Evolutionary conservation across 2,329 filamentous ascomycete species (phyloP).

Genomic region (Xylariaceae sp.): DNA sequence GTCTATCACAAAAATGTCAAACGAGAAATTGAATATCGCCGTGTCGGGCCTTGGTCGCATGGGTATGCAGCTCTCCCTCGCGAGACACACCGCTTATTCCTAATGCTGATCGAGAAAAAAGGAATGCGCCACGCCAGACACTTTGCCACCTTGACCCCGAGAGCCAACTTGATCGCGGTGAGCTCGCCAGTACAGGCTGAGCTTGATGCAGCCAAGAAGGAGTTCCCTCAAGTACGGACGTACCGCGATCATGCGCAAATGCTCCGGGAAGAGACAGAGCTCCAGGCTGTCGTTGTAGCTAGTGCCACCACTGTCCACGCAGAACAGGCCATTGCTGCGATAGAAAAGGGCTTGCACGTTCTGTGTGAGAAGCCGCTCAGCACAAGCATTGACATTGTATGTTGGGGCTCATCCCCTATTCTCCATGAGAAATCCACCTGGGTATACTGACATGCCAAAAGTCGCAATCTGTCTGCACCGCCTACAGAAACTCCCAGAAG

Average conservation of each 20-base stretch:
- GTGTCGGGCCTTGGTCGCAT: not conserved
- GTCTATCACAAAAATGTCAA: not conserved
- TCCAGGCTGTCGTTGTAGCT: slow-evolving; percentile 38
- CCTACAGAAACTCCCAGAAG: slow-evolving; percentile 35
- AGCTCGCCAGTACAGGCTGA: slow-evolving; percentile 42
- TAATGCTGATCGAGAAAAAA: not conserved
- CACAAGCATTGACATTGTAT: slow-evolving; percentile 55
- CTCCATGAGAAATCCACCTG: not conserved
- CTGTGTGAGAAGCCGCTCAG: slow-evolving; percentile 57
- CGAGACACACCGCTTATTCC: too few relatives aligned
- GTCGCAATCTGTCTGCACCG: slow-evolving; percentile 57
- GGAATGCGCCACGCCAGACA: slow-evolving; percentile 18
- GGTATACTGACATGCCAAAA: slow-evolving; percentile 20
- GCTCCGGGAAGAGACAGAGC: slow-evolving; percentile 31
- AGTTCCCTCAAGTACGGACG: slow-evolving; percentile 36
- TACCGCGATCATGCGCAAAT: slow-evolving; percentile 44
- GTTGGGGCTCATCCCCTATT: slow-evolving; percentile 18
- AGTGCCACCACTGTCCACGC: slow-evolving; percentile 50
- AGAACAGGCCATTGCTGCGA: slow-evolving; percentile 52
- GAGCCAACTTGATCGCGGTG: slow-evolving; percentile 45
- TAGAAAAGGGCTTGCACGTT: slow-evolving; percentile 50
- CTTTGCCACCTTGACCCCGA: slow-evolving; percentile 28
- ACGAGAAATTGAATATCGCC: not conserved
- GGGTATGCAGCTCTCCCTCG: not conserved
- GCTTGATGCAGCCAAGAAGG: slow-evolving; percentile 38